Percentiles rank a stretch among this genome's conserved stretches.
These are phyloP conservation scores for Aspergillus sp. DNA, from an alignment of 2,329 filamentous ascomycete genomes.

Conservation along the genomic window DNA sequence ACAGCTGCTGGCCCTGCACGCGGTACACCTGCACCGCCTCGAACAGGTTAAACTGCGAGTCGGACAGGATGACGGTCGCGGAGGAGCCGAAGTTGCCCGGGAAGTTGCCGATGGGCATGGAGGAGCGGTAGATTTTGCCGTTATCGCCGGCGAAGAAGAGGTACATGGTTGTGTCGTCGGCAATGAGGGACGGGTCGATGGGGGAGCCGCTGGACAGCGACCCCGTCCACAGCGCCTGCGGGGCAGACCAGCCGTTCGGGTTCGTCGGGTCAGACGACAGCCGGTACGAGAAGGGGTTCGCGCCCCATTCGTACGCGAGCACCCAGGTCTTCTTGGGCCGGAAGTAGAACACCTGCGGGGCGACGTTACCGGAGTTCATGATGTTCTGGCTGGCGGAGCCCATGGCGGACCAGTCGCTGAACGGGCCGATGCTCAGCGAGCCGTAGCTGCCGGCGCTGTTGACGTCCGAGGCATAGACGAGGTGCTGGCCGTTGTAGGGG, in stretches of 20 bases:
- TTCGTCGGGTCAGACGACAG: conserved; percentile 59
- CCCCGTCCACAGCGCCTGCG: conserved; percentile 57
- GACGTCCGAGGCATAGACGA: background rate
- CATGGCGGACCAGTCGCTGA: conserved; percentile 55
- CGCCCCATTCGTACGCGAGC: conserved; percentile 62
- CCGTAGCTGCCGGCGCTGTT: background rate
- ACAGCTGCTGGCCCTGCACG: conserved; percentile 52
- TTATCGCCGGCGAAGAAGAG: conserved; percentile 67
- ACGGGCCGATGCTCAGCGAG: conserved; percentile 17
- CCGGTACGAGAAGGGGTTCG: conserved; percentile 57
- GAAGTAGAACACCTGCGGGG: conserved; percentile 64
- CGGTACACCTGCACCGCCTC: conserved; percentile 67
- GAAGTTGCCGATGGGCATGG: conserved; percentile 62
- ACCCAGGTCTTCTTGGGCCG: conserved; percentile 60
- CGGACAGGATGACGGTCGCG: conserved; percentile 51
- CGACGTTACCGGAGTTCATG: conserved; percentile 50
- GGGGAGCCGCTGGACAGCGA: conserved; percentile 49
- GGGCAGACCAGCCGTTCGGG: conserved; percentile 54
- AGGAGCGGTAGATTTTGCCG: conserved; percentile 62
- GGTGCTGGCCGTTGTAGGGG: background rate
- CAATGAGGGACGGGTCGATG: conserved; percentile 65
- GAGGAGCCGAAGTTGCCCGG: conserved; percentile 57
- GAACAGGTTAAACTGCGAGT: conserved; percentile 57
- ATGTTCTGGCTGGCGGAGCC: conserved; percentile 50
- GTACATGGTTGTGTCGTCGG: conserved; percentile 61